A percentile compares a stretch with the other conserved stretches of the same genome.
Conservation (phyloP, 1,284 basidiomycete genomes). For the Phlebopus sp. region DNA sequence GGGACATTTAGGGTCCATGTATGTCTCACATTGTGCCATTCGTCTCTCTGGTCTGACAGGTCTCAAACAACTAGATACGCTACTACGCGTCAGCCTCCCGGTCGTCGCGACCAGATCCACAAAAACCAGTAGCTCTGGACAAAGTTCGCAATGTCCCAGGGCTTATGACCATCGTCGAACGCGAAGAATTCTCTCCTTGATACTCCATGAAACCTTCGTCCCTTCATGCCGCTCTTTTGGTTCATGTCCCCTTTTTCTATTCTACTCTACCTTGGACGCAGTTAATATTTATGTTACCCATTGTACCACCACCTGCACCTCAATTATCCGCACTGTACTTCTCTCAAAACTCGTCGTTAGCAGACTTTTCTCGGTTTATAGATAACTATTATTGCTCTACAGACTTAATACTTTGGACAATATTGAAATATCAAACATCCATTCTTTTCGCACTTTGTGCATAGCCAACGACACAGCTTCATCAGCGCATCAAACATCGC, state of each 20-base stretch:
- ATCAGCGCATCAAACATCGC: not conserved
- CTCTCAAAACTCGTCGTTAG: not conserved
- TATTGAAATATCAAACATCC: conserved; percentile 12
- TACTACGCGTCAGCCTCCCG: conserved; percentile 56
- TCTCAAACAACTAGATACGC: conserved; percentile 43
- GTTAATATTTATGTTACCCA: conserved; percentile 1
- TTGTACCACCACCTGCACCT: conserved; percentile 3
- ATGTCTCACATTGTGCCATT: conserved; percentile 19
- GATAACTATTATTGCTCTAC: not conserved
- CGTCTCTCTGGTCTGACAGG: not conserved
- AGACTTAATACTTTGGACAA: conserved; percentile 7
- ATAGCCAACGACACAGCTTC: too few relatives aligned
- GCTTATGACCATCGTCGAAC: conserved; percentile 58
- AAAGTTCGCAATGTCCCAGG: conserved; percentile 52
- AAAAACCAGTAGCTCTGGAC: conserved; percentile 52
- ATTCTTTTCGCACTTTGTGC: not conserved
- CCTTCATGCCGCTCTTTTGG: conserved; percentile 3
- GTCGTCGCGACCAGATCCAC: conserved; percentile 43
- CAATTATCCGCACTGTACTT: conserved; percentile 2
- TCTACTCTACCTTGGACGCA: not conserved
- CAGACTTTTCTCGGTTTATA: not conserved
- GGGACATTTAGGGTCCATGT: conserved; percentile 62
- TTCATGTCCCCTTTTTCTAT: not conserved
- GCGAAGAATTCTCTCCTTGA: conserved; percentile 33
- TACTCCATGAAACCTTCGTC: not conserved